These are phyloP conservation scores for Lepidopterella palustris DNA, from an alignment of 495 filamentous ascomycete genomes.

Conservation along the genomic window DNA sequence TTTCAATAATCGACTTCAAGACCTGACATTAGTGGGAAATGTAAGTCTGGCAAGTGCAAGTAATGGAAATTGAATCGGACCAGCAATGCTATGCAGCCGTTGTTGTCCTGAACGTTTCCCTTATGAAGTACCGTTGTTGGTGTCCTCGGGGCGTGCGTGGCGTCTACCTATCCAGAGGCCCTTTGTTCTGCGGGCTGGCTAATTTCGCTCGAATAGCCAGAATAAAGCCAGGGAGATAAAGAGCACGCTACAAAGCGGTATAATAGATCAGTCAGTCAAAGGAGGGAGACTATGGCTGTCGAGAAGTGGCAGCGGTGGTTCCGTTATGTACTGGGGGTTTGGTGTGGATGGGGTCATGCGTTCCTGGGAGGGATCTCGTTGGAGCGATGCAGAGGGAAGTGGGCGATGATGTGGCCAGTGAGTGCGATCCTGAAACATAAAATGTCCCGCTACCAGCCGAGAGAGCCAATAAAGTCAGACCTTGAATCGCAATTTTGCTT, in stretches of 20 bases:
- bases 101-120: neutral
- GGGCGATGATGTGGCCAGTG: conserved; percentile 14
- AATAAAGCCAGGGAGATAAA: conserved; percentile 1
- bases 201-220: neutral
- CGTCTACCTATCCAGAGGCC: neutral
- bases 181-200: neutral
- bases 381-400: conserved; percentile 15
- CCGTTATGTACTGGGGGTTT: conserved; percentile 18
- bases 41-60: neutral
- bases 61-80: neutral
- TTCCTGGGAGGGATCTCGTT: conserved; percentile 2
- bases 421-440: conserved; percentile 23
- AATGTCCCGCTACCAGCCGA: conserved; percentile 19
- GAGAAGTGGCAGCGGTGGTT: conserved; percentile 8
- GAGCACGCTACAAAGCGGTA: conserved; percentile 8
- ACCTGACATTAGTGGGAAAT: conserved; percentile 2
- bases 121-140: neutral
- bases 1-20: neutral
- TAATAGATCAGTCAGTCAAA: conserved; percentile 10
- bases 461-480: conserved; percentile 14
- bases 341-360: conserved; percentile 19
- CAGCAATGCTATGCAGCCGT: neutral
- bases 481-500: conserved; percentile 11
- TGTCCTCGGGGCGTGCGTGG: neutral
- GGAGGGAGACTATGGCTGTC: neutral